A percentile compares a stretch with the other conserved stretches of the same genome.
These are phyloP conservation scores for Boechera retrofracta DNA, from an alignment of 345 rosid genomes.

Conservation along the genomic window DNA sequence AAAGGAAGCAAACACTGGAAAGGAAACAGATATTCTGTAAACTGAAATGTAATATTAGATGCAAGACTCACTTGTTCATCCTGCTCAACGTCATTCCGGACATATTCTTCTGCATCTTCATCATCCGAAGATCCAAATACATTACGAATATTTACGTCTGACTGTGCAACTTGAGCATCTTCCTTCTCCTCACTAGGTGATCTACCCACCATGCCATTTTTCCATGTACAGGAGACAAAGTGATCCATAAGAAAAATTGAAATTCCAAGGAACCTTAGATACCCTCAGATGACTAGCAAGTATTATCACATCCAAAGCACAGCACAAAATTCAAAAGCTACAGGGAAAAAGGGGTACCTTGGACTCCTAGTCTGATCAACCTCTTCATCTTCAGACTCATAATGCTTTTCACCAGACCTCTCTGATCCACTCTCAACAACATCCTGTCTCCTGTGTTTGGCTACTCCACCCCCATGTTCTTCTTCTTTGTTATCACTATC, in stretches of 20 bases:
- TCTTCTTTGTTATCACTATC: conserved; percentile 81
- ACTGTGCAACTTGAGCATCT: conserved; percentile 57
- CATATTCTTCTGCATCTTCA: conserved; percentile 79
- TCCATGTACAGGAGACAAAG: conserved; percentile 10
- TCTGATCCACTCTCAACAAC: conserved; percentile 88
- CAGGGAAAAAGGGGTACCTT: conserved; percentile 52
- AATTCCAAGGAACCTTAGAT: conserved; percentile 23
- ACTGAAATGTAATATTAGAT: conserved; percentile 23
- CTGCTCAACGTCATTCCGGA: conserved; percentile 67
- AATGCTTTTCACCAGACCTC: conserved; percentile 77
- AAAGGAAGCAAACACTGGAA: conserved; percentile 15
- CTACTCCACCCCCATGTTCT: conserved; percentile 61
- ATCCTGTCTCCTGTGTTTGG: conserved; percentile 62
- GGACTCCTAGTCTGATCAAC: conserved; percentile 77
- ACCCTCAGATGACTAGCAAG: conserved; percentile 30
- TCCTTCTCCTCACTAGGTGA: conserved; percentile 76
- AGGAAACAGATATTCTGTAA: conserved; percentile 29
- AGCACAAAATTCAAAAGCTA: background rate
- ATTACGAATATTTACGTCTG: conserved; percentile 91
- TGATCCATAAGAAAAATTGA: conserved; percentile 29
- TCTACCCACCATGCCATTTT: conserved; percentile 49
- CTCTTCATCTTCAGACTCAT: conserved; percentile 85
- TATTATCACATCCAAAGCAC: background rate
- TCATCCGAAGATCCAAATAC: conserved; percentile 99
- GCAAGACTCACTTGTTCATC: conserved; percentile 65